Conservation (phyloP, 2,329 filamentous ascomycete species). For the Coniella lustricola region DNA sequence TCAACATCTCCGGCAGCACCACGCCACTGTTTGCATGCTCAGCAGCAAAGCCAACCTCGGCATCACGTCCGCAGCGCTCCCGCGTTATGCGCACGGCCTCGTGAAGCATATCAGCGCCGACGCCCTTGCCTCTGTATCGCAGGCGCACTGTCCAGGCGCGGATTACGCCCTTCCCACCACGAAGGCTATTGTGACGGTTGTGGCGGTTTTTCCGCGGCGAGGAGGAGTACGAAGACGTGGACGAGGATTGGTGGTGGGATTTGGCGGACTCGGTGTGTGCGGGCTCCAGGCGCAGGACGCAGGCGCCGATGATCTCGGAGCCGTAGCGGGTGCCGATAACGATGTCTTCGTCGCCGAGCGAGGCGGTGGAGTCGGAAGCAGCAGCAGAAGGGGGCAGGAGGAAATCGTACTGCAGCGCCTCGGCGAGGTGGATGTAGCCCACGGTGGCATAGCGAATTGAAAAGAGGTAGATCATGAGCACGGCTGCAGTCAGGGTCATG, state of each 20-base stretch:
- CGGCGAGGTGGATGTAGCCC: constrained; percentile 57
- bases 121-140: constrained; percentile 61
- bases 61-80: constrained; percentile 61
- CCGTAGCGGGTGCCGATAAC: constrained; percentile 63
- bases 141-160: constrained; percentile 75
- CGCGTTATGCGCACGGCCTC: constrained; percentile 63
- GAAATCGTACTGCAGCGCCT: constrained; percentile 56
- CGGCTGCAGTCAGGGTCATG: constrained; percentile 50
- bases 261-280: constrained; percentile 13
- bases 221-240: too few species aligned
- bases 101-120: constrained; percentile 66
- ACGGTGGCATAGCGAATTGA: constrained; percentile 52
- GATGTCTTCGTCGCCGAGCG: constrained; percentile 41
- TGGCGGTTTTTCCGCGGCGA: constrained; percentile 30
- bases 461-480: constrained; percentile 57
- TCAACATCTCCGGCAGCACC: constrained; percentile 57
- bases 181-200: constrained; percentile 27
- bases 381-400: constrained; percentile 34
- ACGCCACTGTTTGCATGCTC: constrained; percentile 70
- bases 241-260: constrained; percentile 17
- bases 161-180: constrained; percentile 62
- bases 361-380: constrained; percentile 10
- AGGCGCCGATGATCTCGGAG: constrained; percentile 60
- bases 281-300: constrained; percentile 60
- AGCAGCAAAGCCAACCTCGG: constrained; percentile 63